Evolutionary conservation across 495 filamentous ascomycete species (phyloP), one percentile per base, ranked within the genome.

Genomic region (Zalerion maritima): DNA sequence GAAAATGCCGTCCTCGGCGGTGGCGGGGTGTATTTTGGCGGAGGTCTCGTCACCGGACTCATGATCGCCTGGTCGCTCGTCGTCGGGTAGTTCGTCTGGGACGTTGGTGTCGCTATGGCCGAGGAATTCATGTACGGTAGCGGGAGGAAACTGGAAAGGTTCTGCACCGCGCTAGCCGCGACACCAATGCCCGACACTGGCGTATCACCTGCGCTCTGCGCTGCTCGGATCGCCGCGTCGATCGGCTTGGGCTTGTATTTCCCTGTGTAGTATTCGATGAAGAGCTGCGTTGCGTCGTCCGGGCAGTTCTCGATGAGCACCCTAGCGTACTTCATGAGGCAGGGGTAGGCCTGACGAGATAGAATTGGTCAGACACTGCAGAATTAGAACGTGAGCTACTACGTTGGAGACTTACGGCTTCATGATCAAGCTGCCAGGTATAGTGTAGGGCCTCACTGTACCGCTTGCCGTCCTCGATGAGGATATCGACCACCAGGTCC

Each of bases 311-410:
- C 75, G 16, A 97, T 62, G 3, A 97, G 59, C 0, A 94, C 83
- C 11, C 84, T 74, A 2, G 87, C 83, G 43, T 96, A 96, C 41
- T 85, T 94, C 82, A 93, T 93, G 18, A 96, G 56, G 43, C 82
- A 92, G 14, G 71, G 61, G 47, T 93, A 94, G 8, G 84, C 79
- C 75, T 89, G 35, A 14, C 10, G 10, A 15, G 4, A 23, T 23
- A 17, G 37, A 21, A 19, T 13, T 26, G 26, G 15, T 17, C 18
- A 14, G 1, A 5, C 41, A 36, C 19, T 31, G 21, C 11, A 24
- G 9, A 30, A 15, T 14, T 2, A 13, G 29, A 14, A 27, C 11
- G 39, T 25, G 24, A 29, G 21, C 10, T 15, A 8, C 17, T 11
- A 8, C 17, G 10, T 2, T 14, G 13, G 18, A 29, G 14, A 60